These are phyloP conservation scores for Rhodotorula kratochvilovae DNA, from an alignment of 768 basidiomycete species.

Conservation along the genomic window DNA sequence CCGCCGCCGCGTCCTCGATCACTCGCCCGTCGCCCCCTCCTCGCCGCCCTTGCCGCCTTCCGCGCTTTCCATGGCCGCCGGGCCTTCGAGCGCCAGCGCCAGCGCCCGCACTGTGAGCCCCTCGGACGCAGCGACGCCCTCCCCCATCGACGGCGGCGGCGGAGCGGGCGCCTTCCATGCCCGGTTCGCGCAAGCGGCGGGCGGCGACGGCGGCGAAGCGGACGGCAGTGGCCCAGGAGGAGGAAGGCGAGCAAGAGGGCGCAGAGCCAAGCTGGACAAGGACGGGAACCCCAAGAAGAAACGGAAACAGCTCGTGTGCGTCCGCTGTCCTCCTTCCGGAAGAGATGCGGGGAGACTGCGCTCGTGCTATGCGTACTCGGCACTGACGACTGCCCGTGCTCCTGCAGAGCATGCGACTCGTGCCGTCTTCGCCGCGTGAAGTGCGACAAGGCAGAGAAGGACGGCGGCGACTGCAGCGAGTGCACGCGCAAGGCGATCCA, in stretches of 20 bases:
- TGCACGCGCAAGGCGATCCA: constrained; percentile 31
- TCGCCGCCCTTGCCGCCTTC: too few species aligned
- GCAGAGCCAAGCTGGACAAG: constrained; percentile 7
- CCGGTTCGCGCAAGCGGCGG: too few species aligned
- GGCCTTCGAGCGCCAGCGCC: neutral
- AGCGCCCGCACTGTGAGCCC: neutral
- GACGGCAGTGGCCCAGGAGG: neutral
- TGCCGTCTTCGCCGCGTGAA: constrained; percentile 27
- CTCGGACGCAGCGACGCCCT: neutral
- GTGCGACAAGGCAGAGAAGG: constrained; percentile 20
- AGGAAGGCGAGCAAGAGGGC: neutral
- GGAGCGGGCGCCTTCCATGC: neutral
- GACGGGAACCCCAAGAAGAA: constrained; percentile 35
- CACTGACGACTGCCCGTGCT: too few species aligned
- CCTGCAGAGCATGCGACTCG: constrained; percentile 6
- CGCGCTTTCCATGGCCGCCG: neutral
- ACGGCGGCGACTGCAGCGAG: constrained; percentile 21
- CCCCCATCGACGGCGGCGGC: neutral
- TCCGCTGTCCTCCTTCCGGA: neutral
- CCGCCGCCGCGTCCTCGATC: too few species aligned
- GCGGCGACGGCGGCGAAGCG: neutral
- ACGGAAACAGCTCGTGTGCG: constrained; percentile 28
- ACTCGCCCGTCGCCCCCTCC: too few species aligned
- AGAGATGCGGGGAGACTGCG: too few species aligned
- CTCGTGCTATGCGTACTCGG: too few species aligned